phyloP scores from a whole-genome alignment of 805 yeast genomes.

The Candida sphagnicola region DNA sequence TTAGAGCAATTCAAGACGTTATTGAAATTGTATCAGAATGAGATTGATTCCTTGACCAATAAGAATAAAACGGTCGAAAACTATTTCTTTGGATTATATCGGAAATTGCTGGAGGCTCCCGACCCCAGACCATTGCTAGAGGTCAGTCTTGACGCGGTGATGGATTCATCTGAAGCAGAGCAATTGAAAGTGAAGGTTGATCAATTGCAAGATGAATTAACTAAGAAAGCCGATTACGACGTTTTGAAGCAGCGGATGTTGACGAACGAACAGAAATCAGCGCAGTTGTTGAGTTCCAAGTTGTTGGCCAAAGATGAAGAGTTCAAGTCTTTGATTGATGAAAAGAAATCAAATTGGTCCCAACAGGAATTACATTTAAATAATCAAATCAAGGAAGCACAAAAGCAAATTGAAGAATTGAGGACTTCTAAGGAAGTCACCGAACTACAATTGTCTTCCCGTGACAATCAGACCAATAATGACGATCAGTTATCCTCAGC shows the following conservation, averaged over 20 bases:
- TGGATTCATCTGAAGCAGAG: conserved; percentile 50
- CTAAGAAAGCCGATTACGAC: conserved; percentile 74
- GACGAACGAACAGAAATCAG: conserved; percentile 57
- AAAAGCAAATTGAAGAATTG: conserved; percentile 58
- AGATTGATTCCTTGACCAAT: conserved; percentile 77
- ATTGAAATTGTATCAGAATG: conserved; percentile 77
- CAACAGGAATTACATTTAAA: conserved; percentile 50
- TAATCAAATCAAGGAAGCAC: conserved; percentile 49
- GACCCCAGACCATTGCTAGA: conserved; percentile 85
- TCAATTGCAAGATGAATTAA: conserved; percentile 52
- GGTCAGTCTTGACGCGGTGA: conserved; percentile 60
- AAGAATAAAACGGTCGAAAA: conserved; percentile 73
- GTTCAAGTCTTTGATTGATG: conserved; percentile 62
- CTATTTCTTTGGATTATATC: conserved; percentile 69
- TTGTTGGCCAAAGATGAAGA: conserved; percentile 73
- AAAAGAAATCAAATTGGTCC: conserved; percentile 67
- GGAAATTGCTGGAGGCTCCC: conserved; percentile 82
- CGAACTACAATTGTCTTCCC: conserved; percentile 51
- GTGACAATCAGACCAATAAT: conserved; percentile 35
- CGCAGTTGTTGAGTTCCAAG: conserved; percentile 49
- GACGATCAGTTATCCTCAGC: conserved; percentile 24
- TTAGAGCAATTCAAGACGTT: conserved; percentile 61
- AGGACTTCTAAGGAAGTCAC: conserved; percentile 63
- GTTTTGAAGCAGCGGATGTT: conserved; percentile 59
- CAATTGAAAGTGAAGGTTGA: conserved; percentile 48